phyloP scores from a whole-genome alignment of 2,329 filamentous ascomycete species.

The Capronia epimyces region DNA sequence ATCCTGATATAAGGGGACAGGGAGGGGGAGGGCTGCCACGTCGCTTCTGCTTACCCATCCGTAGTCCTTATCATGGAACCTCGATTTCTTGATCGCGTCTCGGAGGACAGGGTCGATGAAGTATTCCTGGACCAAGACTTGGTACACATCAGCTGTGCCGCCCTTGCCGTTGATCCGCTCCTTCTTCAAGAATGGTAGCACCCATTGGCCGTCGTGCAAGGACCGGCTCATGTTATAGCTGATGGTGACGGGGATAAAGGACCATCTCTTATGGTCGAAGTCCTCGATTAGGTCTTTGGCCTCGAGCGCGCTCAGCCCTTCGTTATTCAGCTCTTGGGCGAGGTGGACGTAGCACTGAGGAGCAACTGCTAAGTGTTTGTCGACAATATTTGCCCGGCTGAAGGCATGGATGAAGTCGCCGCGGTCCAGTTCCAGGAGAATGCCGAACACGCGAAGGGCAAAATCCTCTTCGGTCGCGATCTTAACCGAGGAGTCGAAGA shows the following conservation, averaged over 20 bases:
- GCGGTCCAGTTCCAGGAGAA: no score
- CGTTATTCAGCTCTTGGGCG: no score
- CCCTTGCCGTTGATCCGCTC: constrained; percentile 30
- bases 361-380: no score
- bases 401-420: no score
- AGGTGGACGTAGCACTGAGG: no score
- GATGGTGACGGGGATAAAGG: constrained; percentile 26
- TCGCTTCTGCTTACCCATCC: background rate
- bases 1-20: background rate
- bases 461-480: no score
- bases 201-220: constrained; percentile 7
- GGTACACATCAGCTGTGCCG: constrained; percentile 30
- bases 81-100: no score
- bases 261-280: constrained; percentile 29
- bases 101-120: background rate
- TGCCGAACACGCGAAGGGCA: no score
- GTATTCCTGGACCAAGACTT: constrained; percentile 10
- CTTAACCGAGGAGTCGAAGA: no score
- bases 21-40: background rate
- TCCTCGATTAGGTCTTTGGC: constrained; percentile 11
- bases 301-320: background rate
- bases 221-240: constrained; percentile 15
- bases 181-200: constrained; percentile 28
- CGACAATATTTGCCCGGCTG: no score
- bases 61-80: no score